Base-by-base conservation (phyloP, 257 asterid species). In the Nicotiana knightiana region DNA sequence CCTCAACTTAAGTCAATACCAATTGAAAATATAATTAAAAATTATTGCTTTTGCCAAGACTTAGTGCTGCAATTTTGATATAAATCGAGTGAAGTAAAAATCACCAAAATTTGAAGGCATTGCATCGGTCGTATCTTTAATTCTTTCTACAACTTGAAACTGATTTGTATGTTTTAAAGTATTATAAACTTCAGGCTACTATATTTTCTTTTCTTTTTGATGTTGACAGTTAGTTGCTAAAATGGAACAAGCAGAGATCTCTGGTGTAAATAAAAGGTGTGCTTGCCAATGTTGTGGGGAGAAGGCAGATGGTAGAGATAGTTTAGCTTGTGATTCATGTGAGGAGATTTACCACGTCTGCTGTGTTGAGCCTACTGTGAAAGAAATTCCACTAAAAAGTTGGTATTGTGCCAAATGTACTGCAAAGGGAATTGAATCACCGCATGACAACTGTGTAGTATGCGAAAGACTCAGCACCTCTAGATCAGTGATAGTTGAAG, bases 241-340 rank as follows among this genome's bases (percentile, higher is more conserved):
- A 85, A 81, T 57, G 33, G 97, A 92, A 87, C 86, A 63, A 85
- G 83, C 85, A 16, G 91, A 87, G 82, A 83, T 86, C 48, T 67
- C 85, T 79, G 82, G 86, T 61, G 83, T 73, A 10, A 70, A 86
- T 51, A 85, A 87, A 82, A 83, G 84, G 65, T 87, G 86, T 83
- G 82, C 91, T 35, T 96, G 99, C 92, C 85, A 78, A 81, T 83
- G 68, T 9, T 96, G 98, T 86, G 84, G 92, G 79, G 91, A 89
- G 82, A 89, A 87, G 79, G 89, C 94, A 2, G 93, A 94, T 83
- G 98, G 95, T 82, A 87, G 82, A 83, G 87, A 87, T 73, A 86
- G 92, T 85, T 89, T 96, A 76, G 92, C 92, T 61, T 96, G 99
- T 70, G 98, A 96, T 86, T 92, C 97, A 4, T 94, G 99, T 9